Base-by-base conservation (phyloP, 495 filamentous ascomycete species). In the Aspergillus sclerotiicarbonarius region DNA sequence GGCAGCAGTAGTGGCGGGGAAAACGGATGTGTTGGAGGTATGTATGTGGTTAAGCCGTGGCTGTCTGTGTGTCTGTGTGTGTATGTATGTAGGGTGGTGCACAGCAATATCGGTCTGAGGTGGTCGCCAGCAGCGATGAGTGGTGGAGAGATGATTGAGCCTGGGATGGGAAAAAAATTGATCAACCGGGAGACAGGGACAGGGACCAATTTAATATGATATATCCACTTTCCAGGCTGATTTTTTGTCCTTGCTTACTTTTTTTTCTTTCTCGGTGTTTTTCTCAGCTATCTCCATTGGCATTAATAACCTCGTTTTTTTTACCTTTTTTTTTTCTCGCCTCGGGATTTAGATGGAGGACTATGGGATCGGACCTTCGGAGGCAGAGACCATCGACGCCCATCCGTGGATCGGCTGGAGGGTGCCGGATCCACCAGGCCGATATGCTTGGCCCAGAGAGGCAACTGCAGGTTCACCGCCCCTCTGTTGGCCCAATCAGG, bases 221-320 rank as follows among this genome's bases (percentile, higher is more conserved):
- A 62, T 62, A 62, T 58, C 60, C 59, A 62, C 32, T 41, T 52
- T 58, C n/a, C 35, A 37, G 33, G 47, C 56, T 54, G 18, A 53
- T 57, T 51, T 53, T 60, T 55, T 53, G 51, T 44, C 25, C 43
- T 56, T 53, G 48, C 30, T 57, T 53, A 41, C 56, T 47, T 53
- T 50, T 13, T 48, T 39, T 55, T 56, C 49, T 56, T 32, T 50
- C 30, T 45, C 43, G 13, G 58, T 45, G 47, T 53, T 53, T 43
- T 58, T 32, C 15, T 32, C 6, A n/a, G 29, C 47, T 32, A 50
- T 50, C 31, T 50, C 47, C 47, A 50, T n/a, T n/a, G n/a, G n/a
- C n/a, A n/a, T 32, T 51, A 31, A 43, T 31, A 7, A 52, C 25
- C 7, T 30, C 52, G 29, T 54, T 54, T 53, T 59, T 53, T 47